Base-by-base conservation (phyloP, 306 rosid species). In the Arachis hypogaea region DNA sequence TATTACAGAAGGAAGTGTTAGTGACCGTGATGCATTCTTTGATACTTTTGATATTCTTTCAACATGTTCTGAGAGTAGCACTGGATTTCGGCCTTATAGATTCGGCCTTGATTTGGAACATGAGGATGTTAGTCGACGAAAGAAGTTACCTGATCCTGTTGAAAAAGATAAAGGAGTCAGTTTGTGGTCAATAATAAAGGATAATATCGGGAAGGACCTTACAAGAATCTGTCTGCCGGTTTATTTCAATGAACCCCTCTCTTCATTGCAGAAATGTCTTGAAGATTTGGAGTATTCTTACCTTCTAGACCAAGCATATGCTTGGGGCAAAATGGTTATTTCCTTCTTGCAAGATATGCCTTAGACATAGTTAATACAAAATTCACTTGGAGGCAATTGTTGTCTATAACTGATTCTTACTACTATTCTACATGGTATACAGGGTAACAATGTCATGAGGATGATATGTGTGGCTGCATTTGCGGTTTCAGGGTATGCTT, bases 101-200 rank as follows among this genome's bases (percentile, higher is more conserved):
- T 5, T 38, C 61, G 4, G 6, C 61, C 61, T 57, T 38, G 89
- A 79, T n/a, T 82, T 92, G 54, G 89, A 85, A 60, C 80, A 80
- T 59, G 90, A 86, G 64, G 86, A 46, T 22, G 80, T 90, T 28
- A 84, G 74, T 80, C 76, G 92, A 66, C 88, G 96, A 59, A 85
- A 87, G 83, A 86, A 84, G 66, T 84, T 90, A 88, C 96, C 96
- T 5, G 90, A 85, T 59, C 92, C 96, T 60, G 88, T 84, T 77
- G 93, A 90, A 78, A 90, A 82, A 81, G 96, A 90, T 76, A 87
- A 75, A 82, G 77, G 88, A 59, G 90, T 85, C 36, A 84, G 93
- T 77, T 89, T 90, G 18, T 90, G 96, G 96, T 90, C 93, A 69
- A 87, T 90, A 80, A 90, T 90, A 71, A 90, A 90, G 74, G 92